Percentiles rank a stretch among this genome's conserved stretches.
phyloP scores from a whole-genome alignment of 176 grass and related monocot genomes.

The Elymus sibiricus region DNA sequence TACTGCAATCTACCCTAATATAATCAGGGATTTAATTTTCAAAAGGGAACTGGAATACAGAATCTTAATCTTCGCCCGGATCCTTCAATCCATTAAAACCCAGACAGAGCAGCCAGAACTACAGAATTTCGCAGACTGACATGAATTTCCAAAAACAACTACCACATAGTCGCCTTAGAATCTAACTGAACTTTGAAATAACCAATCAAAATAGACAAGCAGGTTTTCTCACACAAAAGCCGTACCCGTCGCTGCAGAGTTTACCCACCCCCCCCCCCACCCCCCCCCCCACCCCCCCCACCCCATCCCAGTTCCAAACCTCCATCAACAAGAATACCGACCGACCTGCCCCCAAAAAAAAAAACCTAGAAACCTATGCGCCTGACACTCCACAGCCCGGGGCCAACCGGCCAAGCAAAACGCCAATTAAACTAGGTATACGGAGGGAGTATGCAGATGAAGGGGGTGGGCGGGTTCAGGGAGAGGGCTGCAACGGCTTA shows the following conservation, averaged over 20 bases:
- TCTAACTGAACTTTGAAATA: slow-evolving; percentile 4
- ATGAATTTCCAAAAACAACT: not conserved
- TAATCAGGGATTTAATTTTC: not conserved
- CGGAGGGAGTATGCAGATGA: not conserved
- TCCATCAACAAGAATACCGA: not conserved
- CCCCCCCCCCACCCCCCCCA: not conserved
- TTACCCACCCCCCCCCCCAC: not conserved
- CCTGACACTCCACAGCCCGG: not conserved
- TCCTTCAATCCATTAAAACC: not conserved
- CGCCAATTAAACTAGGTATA: slow-evolving; percentile 7
- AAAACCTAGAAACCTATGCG: not conserved
- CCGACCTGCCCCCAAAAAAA: not conserved
- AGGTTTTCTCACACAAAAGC: not conserved
- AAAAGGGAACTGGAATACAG: not conserved
- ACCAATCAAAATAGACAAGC: not conserved
- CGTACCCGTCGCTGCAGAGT: not conserved
- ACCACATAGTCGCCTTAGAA: not conserved
- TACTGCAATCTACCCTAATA: not conserved
- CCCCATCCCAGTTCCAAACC: not conserved
- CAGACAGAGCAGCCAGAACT: not conserved
- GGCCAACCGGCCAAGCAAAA: not conserved
- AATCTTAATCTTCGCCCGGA: not conserved
- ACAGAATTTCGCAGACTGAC: not conserved
- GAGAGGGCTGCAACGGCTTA: not conserved
- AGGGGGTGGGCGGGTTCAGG: not conserved